Evolutionary conservation across 2,329 filamentous ascomycete species (phyloP), one percentile per base, ranked within the genome.

Genomic region (Colletotrichum endophyticum): DNA sequence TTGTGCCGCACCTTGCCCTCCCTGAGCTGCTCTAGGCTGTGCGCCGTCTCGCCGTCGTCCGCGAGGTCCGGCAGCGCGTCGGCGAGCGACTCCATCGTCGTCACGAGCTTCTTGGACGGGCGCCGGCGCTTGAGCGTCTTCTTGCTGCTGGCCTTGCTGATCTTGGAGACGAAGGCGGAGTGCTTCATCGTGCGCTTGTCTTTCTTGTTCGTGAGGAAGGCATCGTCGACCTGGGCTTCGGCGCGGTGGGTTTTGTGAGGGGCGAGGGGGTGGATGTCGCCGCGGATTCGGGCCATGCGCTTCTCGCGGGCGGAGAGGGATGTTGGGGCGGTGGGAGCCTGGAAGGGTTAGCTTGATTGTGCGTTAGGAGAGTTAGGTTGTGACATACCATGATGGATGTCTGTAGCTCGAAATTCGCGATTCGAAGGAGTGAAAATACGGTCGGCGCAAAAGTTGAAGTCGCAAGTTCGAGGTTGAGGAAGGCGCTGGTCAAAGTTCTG

Each of bases 151-250:
- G 87, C 79, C 79, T 81, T 81, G 79, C 82, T 8, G 80, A 98
- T 94, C 78, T 93, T 94, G 25, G 92, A 93, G 32, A 98, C 88
- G 79, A 99, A 95, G 16, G 93, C 87, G 0, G 94, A 94, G 88
- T 95, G 95, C 83, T 96, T 96, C 80, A 98, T 95, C 39, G 90
- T 87, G 28, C 94, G 94, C 87, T 96, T 98, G 87, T 98, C 95
- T 82, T 91, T 93, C 86, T 98, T 99, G 78, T 90, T 92, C 71
- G 92, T 90, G 77, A 92, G 87, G 85, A 96, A 96, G 76, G 83
- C 78, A 82, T 92, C 90, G 62, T 87, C 84, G 16, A 90, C 88
- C 64, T 86, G 82, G 79, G 90, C 88, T 80, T 89, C 86, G 66
- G 86, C 82, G 69, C 89, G 90, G 83, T 90, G 89, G 15, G 88